Evolutionary conservation across 306 rosid genomes (phyloP), one percentile per base, ranked within the genome.

Genomic region (Trifolium dubium): DNA sequence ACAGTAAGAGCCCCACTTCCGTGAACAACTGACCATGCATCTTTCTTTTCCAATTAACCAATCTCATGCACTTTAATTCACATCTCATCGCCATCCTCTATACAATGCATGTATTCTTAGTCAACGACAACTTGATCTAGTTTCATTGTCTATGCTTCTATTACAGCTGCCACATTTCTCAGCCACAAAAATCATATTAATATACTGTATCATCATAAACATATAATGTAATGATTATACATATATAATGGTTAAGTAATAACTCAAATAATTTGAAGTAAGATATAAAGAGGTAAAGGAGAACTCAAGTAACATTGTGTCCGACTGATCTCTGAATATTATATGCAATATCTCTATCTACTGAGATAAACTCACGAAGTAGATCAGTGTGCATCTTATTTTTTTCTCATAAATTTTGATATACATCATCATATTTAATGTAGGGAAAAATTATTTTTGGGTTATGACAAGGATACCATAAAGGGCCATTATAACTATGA

Each of bases 101-200:
- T 44, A 11, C 28, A 43, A 44, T 44, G 72, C 13, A 44, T 67
- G 55, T 44, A 67, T 9, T 13, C 39, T 13, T 8, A 30, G 40
- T 67, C 72, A 67, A 8, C 72, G 72, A 67, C 72, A 67, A 7
- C 13, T 13, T 13, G 8, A 67, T 23, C 12, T 1, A 29, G 4
- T 28, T 67, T 1, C 56, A 29, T 44, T 67, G 56, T 44, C 55
- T 67, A 31, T 44, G 44, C 54, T n/a, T 44, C 28, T 28, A 8
- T 28, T 29, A 43, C 72, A 67, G 56, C 72, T 67, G 40, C 72
- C n/a, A 43, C 28, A 67, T 13, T 44, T 43, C 56, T 67, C 72
- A 67, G 8, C 72, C 56, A 67, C 39, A 67, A 23, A 41, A 43
- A 41, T 9, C 40, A 12, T 13, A 12, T 18, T 18, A 50, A 0